Percentiles rank a stretch among this genome's conserved stretches.
Conservation (phyloP, 1,284 basidiomycete genomes). For the Singerocomus inundabilis region DNA sequence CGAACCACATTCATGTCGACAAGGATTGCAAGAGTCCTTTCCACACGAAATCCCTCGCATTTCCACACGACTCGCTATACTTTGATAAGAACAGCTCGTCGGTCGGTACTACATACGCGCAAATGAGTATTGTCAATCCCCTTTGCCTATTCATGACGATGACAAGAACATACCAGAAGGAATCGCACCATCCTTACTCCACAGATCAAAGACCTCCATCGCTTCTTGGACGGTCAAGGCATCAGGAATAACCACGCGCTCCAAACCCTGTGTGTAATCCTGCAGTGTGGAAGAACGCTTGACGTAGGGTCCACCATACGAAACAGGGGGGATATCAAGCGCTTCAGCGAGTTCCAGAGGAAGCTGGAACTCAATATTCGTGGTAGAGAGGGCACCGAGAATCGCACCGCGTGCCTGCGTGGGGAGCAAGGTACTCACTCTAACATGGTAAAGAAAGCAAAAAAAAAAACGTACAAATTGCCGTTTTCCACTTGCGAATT, state of each 20-base stretch:
- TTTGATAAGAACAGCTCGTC: constrained; percentile 73
- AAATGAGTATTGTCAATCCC: neutral
- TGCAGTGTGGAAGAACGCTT: constrained; percentile 45
- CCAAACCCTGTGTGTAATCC: constrained; percentile 56
- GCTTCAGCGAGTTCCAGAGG: constrained; percentile 61
- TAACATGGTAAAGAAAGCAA: constrained; percentile 22
- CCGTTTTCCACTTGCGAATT: constrained; percentile 70
- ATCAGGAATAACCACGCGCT: constrained; percentile 54
- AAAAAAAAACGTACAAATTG: constrained; percentile 60
- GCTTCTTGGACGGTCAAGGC: constrained; percentile 62
- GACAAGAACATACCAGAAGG: constrained; percentile 19
- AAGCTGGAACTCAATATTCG: constrained; percentile 51
- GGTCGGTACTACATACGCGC: constrained; percentile 38
- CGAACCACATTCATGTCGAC: constrained; percentile 17
- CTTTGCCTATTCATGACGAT: neutral
- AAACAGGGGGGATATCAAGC: constrained; percentile 41
- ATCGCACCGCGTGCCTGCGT: constrained; percentile 59
- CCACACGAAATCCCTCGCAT: constrained; percentile 73
- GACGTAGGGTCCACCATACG: constrained; percentile 46
- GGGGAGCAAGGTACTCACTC: neutral
- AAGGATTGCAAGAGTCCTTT: constrained; percentile 58
- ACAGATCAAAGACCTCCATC: constrained; percentile 65
- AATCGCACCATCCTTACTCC: constrained; percentile 52
- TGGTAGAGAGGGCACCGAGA: constrained; percentile 60
- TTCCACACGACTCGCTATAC: constrained; percentile 70